Base-by-base conservation (phyloP, 805 yeast genomes). In the Peterozyma xylosa region DNA sequence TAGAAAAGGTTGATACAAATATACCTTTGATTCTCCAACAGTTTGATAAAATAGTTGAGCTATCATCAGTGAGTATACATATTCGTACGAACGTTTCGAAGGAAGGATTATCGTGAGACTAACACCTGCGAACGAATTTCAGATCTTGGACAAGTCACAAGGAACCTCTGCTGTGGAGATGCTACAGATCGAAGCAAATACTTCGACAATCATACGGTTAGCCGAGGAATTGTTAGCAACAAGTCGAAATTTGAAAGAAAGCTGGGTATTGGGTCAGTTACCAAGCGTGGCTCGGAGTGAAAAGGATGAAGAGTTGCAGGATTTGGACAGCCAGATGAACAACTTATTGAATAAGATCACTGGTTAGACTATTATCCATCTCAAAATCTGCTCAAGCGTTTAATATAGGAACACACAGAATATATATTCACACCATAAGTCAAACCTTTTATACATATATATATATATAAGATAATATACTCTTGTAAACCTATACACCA, bases 251-350 rank as follows among this genome's bases (percentile, higher is more conserved):
- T 56, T 78, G 38, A 71, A 73, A 50, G 82, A 77, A 54, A 66
- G 73, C 3, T 78, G 82, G 83, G 70, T 76, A 35, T 57, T 78
- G 43, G 81, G 80, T 2, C 74, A 77, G 18, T 60, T 76, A 43
- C 73, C 73, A 35, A 67, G 64, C 11, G 43, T 45, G 5, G 38
- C 34, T 13, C 14, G 15, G 9, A 10, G 5, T 32, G 34, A 32
- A 11, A 32, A 11, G 5, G 34, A 32, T 13, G 34, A 14, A 32
- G 34, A 32, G 27, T 21, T 21, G 27, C 27, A 21, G 4, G 27
- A 21, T 21, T 21, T 21, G 27, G 27, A 21, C 27, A 4, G 4
- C 27, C 27, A 21, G 7, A 21, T 21, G 4, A 21, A 21, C 27
- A 21, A 21, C 4, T 21, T 21, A 21, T 21, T 21, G 27, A 7